A percentile compares a stretch with the other conserved stretches of the same genome.
These are phyloP conservation scores for Trametes cubensis DNA, from an alignment of 768 basidiomycete genomes.

Conservation along the genomic window DNA sequence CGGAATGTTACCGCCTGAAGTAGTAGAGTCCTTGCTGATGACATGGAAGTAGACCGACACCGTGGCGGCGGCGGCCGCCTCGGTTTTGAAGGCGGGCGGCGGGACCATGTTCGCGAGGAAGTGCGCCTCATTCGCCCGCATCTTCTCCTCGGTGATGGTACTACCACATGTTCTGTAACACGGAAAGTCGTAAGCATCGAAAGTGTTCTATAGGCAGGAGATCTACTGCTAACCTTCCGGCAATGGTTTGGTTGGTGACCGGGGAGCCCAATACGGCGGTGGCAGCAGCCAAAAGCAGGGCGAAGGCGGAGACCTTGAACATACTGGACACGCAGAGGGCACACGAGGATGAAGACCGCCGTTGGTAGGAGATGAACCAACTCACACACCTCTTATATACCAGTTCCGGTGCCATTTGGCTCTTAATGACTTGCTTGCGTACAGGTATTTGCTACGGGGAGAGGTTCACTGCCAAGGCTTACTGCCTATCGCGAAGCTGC, in stretches of 20 bases:
- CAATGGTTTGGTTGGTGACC: neutral
- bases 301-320: constrained; percentile 19
- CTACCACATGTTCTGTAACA: constrained; percentile 44
- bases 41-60: constrained; percentile 51
- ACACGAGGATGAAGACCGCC: too few species aligned
- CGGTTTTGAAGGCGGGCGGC: constrained; percentile 9
- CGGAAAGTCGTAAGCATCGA: neutral
- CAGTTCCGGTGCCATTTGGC: too few species aligned
- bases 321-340: constrained; percentile 1
- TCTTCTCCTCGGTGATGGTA: constrained; percentile 38
- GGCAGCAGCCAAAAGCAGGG: constrained; percentile 12
- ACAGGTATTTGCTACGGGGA: neutral
- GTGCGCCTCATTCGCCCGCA: constrained; percentile 43
- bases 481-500: too few species aligned
- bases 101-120: constrained; percentile 44
- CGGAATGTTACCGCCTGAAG: constrained; percentile 46
- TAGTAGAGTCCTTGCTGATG: constrained; percentile 43
- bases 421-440: too few species aligned
- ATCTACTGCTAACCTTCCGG: constrained; percentile 13
- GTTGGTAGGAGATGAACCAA: too few species aligned
- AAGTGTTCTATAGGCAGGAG: neutral
- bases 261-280: constrained; percentile 12
- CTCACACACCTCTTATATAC: too few species aligned
- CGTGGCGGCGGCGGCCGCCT: constrained; percentile 23
- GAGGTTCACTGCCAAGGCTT: neutral